These are phyloP conservation scores for Saturnispora dispora DNA, from an alignment of 805 yeast genomes.

Conservation along the genomic window DNA sequence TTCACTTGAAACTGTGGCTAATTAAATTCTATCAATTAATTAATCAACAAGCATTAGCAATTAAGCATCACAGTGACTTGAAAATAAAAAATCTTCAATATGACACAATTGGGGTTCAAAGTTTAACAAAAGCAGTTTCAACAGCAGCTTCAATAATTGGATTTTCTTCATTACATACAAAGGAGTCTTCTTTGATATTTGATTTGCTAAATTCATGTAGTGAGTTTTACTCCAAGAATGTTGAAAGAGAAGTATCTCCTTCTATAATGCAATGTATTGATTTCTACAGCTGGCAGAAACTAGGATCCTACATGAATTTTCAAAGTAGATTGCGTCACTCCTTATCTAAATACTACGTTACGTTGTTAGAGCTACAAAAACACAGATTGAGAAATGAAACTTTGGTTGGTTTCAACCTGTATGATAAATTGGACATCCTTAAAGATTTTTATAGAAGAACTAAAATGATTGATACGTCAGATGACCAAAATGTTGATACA, in stretches of 20 bases:
- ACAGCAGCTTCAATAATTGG: constrained; percentile 20
- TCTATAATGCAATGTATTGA: constrained; percentile 47
- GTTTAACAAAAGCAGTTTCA: constrained; percentile 40
- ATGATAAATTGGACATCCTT: constrained; percentile 6
- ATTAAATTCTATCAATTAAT: constrained; percentile 50
- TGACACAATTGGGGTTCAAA: constrained; percentile 54
- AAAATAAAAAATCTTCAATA: constrained; percentile 68
- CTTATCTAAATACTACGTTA: constrained; percentile 31
- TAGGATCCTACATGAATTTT: constrained; percentile 58
- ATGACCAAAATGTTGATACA: constrained; percentile 15
- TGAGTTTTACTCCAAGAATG: constrained; percentile 42
- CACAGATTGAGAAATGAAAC: constrained; percentile 25
- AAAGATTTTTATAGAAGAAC: constrained; percentile 12
- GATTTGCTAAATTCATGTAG: constrained; percentile 30
- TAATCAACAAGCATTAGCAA: constrained; percentile 45
- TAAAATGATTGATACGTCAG: background rate
- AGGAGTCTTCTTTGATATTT: constrained; percentile 16
- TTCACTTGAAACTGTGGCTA: constrained; percentile 63
- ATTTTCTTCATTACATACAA: background rate
- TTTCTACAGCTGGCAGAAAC: constrained; percentile 52
- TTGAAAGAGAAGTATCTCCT: constrained; percentile 40
- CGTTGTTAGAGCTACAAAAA: constrained; percentile 28
- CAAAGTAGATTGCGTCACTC: constrained; percentile 45
- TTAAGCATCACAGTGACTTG: constrained; percentile 41
- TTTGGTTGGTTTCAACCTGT: constrained; percentile 10